Conservation (phyloP, 2,329 filamentous ascomycete species). For the Aureobasidium sp. region DNA sequence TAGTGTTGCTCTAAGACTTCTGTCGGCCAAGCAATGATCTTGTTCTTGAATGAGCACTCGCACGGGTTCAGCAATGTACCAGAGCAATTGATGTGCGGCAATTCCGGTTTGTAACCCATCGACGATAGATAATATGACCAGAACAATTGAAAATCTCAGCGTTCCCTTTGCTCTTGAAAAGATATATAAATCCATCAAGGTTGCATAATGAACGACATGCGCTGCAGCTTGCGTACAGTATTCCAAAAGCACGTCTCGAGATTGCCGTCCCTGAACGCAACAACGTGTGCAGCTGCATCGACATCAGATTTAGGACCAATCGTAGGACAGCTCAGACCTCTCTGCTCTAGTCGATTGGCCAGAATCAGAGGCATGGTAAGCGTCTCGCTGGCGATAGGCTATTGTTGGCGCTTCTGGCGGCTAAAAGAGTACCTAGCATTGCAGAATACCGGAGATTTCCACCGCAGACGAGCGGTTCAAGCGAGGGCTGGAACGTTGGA, state of each 20-base stretch:
- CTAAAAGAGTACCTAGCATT: neutral
- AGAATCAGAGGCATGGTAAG: neutral
- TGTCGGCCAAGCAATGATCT: neutral
- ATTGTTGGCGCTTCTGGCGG: constrained; percentile 7
- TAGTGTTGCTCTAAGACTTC: neutral
- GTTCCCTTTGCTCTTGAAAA: neutral
- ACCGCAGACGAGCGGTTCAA: neutral
- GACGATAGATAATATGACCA: neutral
- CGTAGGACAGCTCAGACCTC: neutral
- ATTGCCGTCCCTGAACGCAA: neutral
- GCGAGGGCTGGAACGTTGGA: neutral
- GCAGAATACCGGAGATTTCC: neutral
- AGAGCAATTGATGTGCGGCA: neutral
- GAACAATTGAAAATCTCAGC: neutral
- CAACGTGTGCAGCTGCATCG: neutral
- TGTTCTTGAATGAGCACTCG: neutral
- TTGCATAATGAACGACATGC: neutral
- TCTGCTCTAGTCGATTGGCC: neutral
- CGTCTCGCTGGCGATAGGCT: neutral
- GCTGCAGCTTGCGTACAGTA: neutral
- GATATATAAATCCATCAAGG: neutral
- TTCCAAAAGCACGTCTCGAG: neutral
- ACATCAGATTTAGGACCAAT: neutral
- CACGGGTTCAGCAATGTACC: neutral
- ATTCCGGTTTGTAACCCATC: neutral